Evolutionary conservation across 257 asterid species (phyloP).

Genomic region (Solanum commersonii): DNA sequence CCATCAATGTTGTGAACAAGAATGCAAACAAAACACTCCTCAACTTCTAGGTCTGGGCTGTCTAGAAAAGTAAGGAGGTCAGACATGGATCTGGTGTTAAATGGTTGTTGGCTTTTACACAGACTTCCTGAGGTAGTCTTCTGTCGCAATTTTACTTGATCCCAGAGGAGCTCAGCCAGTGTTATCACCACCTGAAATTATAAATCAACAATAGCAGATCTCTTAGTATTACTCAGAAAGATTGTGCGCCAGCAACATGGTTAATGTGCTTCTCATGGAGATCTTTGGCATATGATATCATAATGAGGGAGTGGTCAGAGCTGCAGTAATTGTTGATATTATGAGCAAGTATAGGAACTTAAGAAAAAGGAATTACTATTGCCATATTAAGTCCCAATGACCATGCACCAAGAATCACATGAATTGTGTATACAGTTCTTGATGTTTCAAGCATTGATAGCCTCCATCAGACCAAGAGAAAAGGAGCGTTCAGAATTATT

Average conservation of each 20-base stretch:
- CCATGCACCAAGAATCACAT: not conserved
- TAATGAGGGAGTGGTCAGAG: not conserved
- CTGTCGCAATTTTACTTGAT: slow-evolving; percentile 49
- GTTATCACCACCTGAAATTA: slow-evolving; percentile 53
- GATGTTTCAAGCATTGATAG: not conserved
- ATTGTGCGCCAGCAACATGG: not conserved
- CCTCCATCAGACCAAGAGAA: not conserved
- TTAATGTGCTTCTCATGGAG: not conserved
- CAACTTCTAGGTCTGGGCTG: slow-evolving; percentile 41
- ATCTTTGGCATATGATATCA: not conserved
- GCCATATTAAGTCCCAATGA: not conserved
- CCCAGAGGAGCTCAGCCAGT: slow-evolving; percentile 76
- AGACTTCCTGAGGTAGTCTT: slow-evolving; percentile 26
- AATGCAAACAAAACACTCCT: slow-evolving; percentile 54
- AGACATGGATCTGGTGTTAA: slow-evolving; percentile 63
- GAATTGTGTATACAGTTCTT: not conserved
- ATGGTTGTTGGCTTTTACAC: slow-evolving; percentile 49
- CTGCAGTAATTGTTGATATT: not conserved
- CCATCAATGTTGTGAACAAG: slow-evolving; percentile 85
- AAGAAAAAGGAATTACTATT: not conserved
- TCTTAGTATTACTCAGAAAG: not conserved
- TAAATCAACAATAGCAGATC: not conserved
- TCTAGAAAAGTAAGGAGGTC: slow-evolving; percentile 69
- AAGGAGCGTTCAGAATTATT: not conserved
- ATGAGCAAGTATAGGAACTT: not conserved